Percentiles rank a stretch among this genome's conserved stretches.
Conservation (phyloP, 768 basidiomycete genomes). For the Suillus clintonianus region DNA sequence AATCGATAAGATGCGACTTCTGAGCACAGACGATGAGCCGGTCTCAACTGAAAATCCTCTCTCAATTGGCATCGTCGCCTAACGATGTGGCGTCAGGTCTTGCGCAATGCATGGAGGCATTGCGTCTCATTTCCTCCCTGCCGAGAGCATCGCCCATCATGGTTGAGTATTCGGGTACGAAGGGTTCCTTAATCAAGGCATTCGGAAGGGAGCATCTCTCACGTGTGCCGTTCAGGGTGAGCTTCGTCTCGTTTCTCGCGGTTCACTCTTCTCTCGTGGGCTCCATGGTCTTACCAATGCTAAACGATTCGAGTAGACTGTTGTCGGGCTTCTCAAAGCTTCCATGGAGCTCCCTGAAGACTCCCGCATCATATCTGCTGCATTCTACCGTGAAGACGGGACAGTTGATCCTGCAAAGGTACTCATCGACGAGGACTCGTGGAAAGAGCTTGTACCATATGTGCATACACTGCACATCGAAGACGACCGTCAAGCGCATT, state of each 20-base stretch:
- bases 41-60: slow-evolving; percentile 29
- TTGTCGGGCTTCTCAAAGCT: slow-evolving; percentile 23
- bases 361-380: slow-evolving; percentile 21
- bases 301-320: slow-evolving; percentile 18
- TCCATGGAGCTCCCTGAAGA: slow-evolving; percentile 22
- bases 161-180: slow-evolving; percentile 20
- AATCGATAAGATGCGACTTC: neutral
- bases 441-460: slow-evolving; percentile 33
- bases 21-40: slow-evolving; percentile 19
- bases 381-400: slow-evolving; percentile 33
- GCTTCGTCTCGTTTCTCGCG: slow-evolving; percentile 1
- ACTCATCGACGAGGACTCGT: slow-evolving; percentile 33
- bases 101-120: slow-evolving; percentile 34
- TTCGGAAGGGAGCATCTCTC: slow-evolving; percentile 33
- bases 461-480: slow-evolving; percentile 33
- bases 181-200: slow-evolving; percentile 23
- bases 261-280: neutral
- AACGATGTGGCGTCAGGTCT: slow-evolving; percentile 34
- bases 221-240: slow-evolving; percentile 33
- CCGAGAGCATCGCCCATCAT: slow-evolving; percentile 29
- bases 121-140: slow-evolving; percentile 31
- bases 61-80: slow-evolving; percentile 32
- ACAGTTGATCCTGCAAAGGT: slow-evolving; percentile 22
- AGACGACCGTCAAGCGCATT: slow-evolving; percentile 20
- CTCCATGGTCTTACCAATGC: no score